A percentile compares a stretch with the other conserved stretches of the same genome.
Evolutionary conservation across 148 eudicot species (phyloP).

Genomic region (Suaeda aralocaspica): DNA sequence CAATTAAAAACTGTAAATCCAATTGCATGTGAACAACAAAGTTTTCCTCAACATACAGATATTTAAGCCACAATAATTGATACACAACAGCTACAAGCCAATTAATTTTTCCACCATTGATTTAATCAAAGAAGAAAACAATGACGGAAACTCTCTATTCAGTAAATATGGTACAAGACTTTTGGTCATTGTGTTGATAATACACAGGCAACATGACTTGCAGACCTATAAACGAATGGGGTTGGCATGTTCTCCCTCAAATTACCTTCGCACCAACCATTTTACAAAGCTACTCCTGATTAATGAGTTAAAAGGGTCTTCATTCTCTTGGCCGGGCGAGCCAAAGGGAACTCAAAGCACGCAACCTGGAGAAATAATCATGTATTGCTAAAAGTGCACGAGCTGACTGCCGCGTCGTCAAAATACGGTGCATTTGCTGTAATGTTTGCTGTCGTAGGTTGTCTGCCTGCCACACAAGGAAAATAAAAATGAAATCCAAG

Average conservation of each 20-base stretch:
- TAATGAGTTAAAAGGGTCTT: slow-evolving; percentile 11
- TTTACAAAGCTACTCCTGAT: slow-evolving; percentile 25
- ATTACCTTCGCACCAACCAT: slow-evolving; percentile 5
- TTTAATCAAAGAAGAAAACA: slow-evolving; percentile 3
- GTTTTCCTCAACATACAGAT: slow-evolving; percentile 6
- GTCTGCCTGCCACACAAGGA: slow-evolving; percentile 31
- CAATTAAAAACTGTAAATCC: neutral
- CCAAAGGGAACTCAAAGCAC: slow-evolving; percentile 53
- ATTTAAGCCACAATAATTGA: slow-evolving; percentile 11
- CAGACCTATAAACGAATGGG: slow-evolving; percentile 5
- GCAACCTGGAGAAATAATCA: slow-evolving; percentile 49
- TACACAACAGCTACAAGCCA: slow-evolving; percentile 17
- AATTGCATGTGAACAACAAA: slow-evolving; percentile 2
- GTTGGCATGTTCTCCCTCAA: slow-evolving; percentile 8
- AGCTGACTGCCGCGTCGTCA: slow-evolving; percentile 50
- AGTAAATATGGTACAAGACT: slow-evolving; percentile 9
- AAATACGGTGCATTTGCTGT: slow-evolving; percentile 43
- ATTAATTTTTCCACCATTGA: slow-evolving; percentile 6
- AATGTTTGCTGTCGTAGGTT: slow-evolving; percentile 51
- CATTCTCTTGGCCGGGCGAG: slow-evolving; percentile 49
- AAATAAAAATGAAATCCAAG: too few relatives aligned
- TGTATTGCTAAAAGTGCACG: slow-evolving; percentile 49
- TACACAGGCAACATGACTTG: slow-evolving; percentile 14
- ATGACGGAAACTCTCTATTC: slow-evolving; percentile 12
- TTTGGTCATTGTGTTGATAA: slow-evolving; percentile 2